Base-by-base conservation (phyloP, 345 rosid genomes). In the Rhodamnia argentea region DNA sequence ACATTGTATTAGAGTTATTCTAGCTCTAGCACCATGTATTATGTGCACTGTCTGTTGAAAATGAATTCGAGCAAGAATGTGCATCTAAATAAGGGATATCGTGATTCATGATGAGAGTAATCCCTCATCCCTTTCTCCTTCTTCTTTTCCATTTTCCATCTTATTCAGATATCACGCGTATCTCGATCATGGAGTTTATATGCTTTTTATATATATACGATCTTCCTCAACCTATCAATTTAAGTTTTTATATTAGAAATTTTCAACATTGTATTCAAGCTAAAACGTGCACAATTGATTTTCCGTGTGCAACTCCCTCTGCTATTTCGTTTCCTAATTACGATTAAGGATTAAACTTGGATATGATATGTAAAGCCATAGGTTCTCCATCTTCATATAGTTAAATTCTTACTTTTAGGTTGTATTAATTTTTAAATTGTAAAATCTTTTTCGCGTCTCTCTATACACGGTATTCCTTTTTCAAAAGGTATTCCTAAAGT, bases 391-490 rank as follows among this genome's bases (percentile, higher is more conserved):
- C 22, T 62, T 62, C 76, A 29, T 3, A 37, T 16, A 18, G 32
- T 37, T 51, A 29, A 44, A 20, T 18, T 29, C n/a, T 50, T 55
- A 55, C 78, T 44, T 54, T 50, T 70, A 62, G 47, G 23, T 42
- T 29, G 15, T 24, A 32, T 52, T 57, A 62, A 24, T 47, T 23
- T 83, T 60, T 83, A 60, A 8, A 32, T 70, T 22, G 40, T 37
- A 37, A 32, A 70, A 32, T 32, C 1, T 70, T 70, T 32, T 70
- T 16, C 78, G 84, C 70, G n/a, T 50, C 29, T 83, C 51, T 29
- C 89, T 87, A 64, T 86, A 81, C 89, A 84, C 84, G 85, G 81
- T 11, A 57, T 51, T 75, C 60, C 89, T 90, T 91, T 92, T 86
- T 87, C 85, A 89, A 89, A 90, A 87, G 94, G 52, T 8, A 8